These are phyloP conservation scores for Talaromyces borbonicus DNA, from an alignment of 495 filamentous ascomycete genomes.

Conservation along the genomic window DNA sequence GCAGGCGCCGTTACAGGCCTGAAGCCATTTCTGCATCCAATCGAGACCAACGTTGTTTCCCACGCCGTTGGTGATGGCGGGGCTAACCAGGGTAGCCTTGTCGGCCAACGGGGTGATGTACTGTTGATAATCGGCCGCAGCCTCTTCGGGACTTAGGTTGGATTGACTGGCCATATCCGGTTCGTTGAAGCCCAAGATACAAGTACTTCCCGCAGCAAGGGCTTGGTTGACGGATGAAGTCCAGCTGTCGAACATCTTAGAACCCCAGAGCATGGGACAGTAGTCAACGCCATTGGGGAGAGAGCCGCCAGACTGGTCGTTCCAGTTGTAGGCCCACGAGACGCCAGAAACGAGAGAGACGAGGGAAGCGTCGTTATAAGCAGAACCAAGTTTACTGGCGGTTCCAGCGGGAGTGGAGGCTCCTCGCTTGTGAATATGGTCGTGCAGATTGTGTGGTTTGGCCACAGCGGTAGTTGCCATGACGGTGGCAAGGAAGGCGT, in stretches of 20 bases:
- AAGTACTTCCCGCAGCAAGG: slow-evolving; percentile 47
- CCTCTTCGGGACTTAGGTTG: slow-evolving; percentile 49
- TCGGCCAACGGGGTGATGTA: slow-evolving; percentile 63
- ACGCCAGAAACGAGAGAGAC: slow-evolving; percentile 28
- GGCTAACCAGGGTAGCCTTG: slow-evolving; percentile 58
- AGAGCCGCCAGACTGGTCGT: slow-evolving; percentile 23
- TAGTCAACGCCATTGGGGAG: slow-evolving; percentile 44
- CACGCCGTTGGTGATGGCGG: slow-evolving; percentile 65
- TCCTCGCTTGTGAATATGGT: slow-evolving; percentile 10
- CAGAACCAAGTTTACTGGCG: slow-evolving; percentile 55
- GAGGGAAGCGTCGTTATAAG: slow-evolving; percentile 61
- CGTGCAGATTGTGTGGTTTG: slow-evolving; percentile 16
- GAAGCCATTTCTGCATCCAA: slow-evolving; percentile 54
- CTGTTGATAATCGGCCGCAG: slow-evolving; percentile 49
- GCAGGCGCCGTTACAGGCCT: slow-evolving; percentile 46
- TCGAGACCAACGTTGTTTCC: slow-evolving; percentile 40
- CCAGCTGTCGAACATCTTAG: slow-evolving; percentile 51
- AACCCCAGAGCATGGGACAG: slow-evolving; percentile 70
- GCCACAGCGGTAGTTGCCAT: slow-evolving; percentile 29
- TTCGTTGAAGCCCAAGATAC: slow-evolving; percentile 82
- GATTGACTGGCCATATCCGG: slow-evolving; percentile 60
- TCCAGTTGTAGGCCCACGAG: slow-evolving; percentile 85
- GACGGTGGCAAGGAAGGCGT: slow-evolving; percentile 25
- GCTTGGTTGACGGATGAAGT: slow-evolving; percentile 42
- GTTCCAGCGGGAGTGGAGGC: slow-evolving; percentile 3